Percentiles rank a stretch among this genome's conserved stretches.
These are phyloP conservation scores for Hypoxylon sp. DNA, from an alignment of 2,329 filamentous ascomycete genomes.

Conservation along the genomic window DNA sequence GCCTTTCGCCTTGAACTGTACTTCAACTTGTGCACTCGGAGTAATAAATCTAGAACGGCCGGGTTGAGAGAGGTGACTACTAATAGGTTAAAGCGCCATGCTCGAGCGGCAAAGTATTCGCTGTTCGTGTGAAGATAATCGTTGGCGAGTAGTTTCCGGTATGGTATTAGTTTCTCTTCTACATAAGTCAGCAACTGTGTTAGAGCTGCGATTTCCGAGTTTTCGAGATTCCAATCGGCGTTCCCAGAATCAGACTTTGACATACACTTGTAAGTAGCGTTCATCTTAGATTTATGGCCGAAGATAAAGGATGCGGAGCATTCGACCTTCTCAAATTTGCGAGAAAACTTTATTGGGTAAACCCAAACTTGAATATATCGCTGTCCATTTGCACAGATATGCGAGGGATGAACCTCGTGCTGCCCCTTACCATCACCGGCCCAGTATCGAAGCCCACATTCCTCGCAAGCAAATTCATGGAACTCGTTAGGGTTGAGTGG, in stretches of 20 bases:
- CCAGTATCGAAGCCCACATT: constrained; percentile 17
- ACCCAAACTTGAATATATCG: constrained; percentile 20
- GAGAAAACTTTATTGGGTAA: constrained; percentile 3
- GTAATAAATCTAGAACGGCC: constrained; percentile 14
- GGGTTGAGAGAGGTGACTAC: constrained; percentile 4
- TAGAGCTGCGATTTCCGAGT: constrained; percentile 20
- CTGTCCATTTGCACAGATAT: constrained; percentile 18
- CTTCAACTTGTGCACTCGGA: constrained; percentile 19
- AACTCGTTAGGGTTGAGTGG: no score
- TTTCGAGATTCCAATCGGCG: constrained; percentile 34
- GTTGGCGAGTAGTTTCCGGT: constrained; percentile 12
- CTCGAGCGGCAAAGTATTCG: constrained; percentile 28
- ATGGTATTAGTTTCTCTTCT: constrained; percentile 17
- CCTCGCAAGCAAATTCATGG: background rate
- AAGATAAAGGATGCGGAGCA: constrained; percentile 17
- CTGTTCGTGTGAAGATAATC: constrained; percentile 30
- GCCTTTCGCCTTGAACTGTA: constrained; percentile 22
- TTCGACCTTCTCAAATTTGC: background rate
- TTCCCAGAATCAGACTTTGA: constrained; percentile 6
- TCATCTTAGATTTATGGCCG: background rate
- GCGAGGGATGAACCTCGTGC: constrained; percentile 30
- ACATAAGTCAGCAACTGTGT: constrained; percentile 11
- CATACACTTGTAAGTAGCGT: background rate
- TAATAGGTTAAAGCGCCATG: constrained; percentile 27
- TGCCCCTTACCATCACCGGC: background rate